Evolutionary conservation across 495 filamentous ascomycete species (phyloP).

Genomic region (Evansstolkia leycettana): DNA sequence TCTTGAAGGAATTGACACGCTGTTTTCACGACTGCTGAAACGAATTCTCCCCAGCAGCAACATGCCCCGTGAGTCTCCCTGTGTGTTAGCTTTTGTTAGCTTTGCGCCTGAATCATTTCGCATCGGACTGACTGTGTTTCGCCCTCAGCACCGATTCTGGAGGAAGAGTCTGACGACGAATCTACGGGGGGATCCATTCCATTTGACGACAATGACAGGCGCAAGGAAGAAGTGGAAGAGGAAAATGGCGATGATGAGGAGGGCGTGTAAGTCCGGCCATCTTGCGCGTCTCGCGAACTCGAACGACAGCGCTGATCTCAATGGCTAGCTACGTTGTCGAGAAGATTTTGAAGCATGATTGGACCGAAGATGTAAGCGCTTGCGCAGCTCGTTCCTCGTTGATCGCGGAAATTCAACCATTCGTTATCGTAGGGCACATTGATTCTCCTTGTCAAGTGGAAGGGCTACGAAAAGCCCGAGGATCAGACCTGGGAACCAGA

Average conservation of each 20-base stretch:
- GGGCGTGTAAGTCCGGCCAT: slow-evolving; percentile 26
- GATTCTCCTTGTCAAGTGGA: slow-evolving; percentile 40
- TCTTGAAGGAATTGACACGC: slow-evolving; percentile 13
- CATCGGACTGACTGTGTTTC: slow-evolving; percentile 5
- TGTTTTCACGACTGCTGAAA: slow-evolving; percentile 20
- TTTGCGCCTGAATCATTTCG: slow-evolving; percentile 4
- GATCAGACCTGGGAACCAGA: slow-evolving; percentile 53
- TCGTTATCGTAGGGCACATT: background rate
- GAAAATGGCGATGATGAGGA: slow-evolving; percentile 24
- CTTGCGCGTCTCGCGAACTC: no score
- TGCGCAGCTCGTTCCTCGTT: slow-evolving; percentile 16
- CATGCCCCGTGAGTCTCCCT: slow-evolving; percentile 32
- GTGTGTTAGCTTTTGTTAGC: no score
- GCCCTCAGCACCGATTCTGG: slow-evolving; percentile 1
- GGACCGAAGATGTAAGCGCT: slow-evolving; percentile 22
- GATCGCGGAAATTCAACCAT: no score
- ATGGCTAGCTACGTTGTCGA: slow-evolving; percentile 54
- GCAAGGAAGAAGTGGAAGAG: slow-evolving; percentile 15
- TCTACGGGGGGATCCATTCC: slow-evolving; percentile 27
- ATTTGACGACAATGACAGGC: slow-evolving; percentile 20
- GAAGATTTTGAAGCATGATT: slow-evolving; percentile 39
- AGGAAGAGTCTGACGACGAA: slow-evolving; percentile 34
- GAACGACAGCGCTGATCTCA: background rate
- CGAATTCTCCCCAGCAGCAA: slow-evolving; percentile 13
- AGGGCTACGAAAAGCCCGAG: slow-evolving; percentile 41